Evolutionary conservation across 78 protist genomes (phyloP), one percentile per base, ranked within the genome.

Genomic region (Emiliania huxleyi): DNA sequence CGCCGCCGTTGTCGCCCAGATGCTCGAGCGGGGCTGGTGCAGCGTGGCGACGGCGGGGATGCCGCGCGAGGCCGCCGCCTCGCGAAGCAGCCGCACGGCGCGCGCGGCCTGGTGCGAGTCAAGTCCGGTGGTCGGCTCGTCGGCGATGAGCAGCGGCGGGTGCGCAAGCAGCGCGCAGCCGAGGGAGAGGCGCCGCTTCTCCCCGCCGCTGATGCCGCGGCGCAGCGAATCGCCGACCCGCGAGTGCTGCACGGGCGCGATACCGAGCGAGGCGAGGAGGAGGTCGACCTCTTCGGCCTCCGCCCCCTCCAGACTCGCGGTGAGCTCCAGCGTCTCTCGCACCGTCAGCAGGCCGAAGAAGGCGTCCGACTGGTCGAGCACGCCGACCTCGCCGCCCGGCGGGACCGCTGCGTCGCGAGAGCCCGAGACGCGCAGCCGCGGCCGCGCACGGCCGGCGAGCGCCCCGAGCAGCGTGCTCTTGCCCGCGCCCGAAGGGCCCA

Each of bases 51-150:
- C 55, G 3, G 44, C 83, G 45, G 83, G 83, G 25, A 81, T 18
- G 5, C 19, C 22, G 29, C 42, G 89, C 89, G 2, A 52, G 19
- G 42, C 42, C 1, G 89, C 56, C 56, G 44, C 37, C 23, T 8
- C 0, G 23, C 33, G 23, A 40, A 81, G 89, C 56, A 42, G 23
- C 23, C 12, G 11, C 56, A 81, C 23, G 18, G 44, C 55, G 26
- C 22, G 15, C 40, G 5, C 49, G 29, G 89, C 89, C 37, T 8
- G 44, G 56, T 11, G 40, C 42, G 89, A 8, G 89, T 81, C 89
- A 42, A 81, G 89, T 1, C 89, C 89, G 4, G 56, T 11, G 29
- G 89, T 81, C 23, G 89, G 89, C 89, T 81, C 89, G 38, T 81
- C 89, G 19, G 42, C 43, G 29, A 81, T 19, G 26, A 81, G 89